Evolutionary conservation across 371 early-diverging fungal species (phyloP), one percentile per base, ranked within the genome.

Genomic region (Syncephalastrum sp.): DNA sequence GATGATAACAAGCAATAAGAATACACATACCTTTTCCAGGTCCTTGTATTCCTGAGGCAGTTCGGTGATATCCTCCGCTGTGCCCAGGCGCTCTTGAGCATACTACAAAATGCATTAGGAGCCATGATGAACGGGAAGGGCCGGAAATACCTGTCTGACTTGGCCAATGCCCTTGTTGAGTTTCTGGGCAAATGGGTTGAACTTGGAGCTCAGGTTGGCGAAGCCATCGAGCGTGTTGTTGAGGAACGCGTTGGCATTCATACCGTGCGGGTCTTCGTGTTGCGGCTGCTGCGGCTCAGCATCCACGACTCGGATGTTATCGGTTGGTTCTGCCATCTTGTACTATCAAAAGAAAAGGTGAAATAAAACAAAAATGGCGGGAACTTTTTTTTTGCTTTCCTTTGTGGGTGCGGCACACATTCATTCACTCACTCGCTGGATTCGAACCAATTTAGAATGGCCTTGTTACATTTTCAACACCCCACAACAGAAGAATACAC

Each of bases 41-140:
- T 89, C 86, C 57, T 87, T 80, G 70, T 97, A 97, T 61, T 96
- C 95, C 55, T 79, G 81, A 47, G 97, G 97, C 13, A 96, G 85
- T 56, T 91, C 92, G 29, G 97, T 97, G 29, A 93, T 78, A 47
- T 92, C 92, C 41, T 81, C 82, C 5, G 85, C 86, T 53, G 80
- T 89, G 42, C 94, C 93, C 54, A 94, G 79, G 61, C 83, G 87
- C 68, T 97, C 97, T 68, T 87, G 86, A n/a, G 95, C 91, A 73
- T 88, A 87, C 91, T 95, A 69, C 27, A n/a, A 16, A 10, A 10
- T 2, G 12, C 2, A 10, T 33, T 33, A 33, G 10, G 52, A 46
- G 44, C 5, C 29, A 24, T 14, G n/a, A 48, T 25, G 12, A 23
- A 16, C 24, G 21, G 27, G 19, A 47, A 44, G 3, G 50, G 23